Evolutionary conservation across 1,284 basidiomycete genomes (phyloP), one percentile per base, ranked within the genome.

Genomic region (Rhizoctonia solani): DNA sequence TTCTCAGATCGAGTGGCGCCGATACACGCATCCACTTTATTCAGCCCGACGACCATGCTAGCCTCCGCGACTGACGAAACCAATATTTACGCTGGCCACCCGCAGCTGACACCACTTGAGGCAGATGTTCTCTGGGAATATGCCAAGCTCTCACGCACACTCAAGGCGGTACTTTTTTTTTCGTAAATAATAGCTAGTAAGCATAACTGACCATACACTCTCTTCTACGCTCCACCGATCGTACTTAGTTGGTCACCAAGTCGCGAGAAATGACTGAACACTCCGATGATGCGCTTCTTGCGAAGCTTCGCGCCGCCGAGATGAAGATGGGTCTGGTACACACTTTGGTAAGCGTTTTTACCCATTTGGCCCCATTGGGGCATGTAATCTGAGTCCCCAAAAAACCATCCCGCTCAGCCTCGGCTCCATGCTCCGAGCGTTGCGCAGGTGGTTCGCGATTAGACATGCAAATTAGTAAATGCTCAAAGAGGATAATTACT

Each of bases 301-400:
- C 83, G 46, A 87, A 90, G 66, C 77, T 99, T 44, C 83, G 95
- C 44, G 83, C 87, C 1, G 80, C 98, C 49, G 96, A 98, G 76
- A 87, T 90, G 75, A 97, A 97, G 78, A 95, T 98, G 90, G 93
- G 93, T 4, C 82, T 99, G 41, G 93, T 96, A 0, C 79, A 95
- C 74, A 96, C 94, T 0, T 77, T 95, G 78, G 93, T 92, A 73
- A 71, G 85, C 81, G 23, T 29, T 16, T 27, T 67, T 9, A 16
- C 39, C 54, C 56, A 49, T 14, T 30, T 54, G 58, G 21, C 50
- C 65, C 44, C 53, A 8, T 16, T 16, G 37, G 67, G 68, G n/a
- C 59, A 69, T 32, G 70, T 69, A n/a, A n/a, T n/a, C n/a, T n/a
- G n/a, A n/a, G n/a, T n/a, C n/a, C n/a, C n/a, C n/a, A n/a, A n/a